Evolutionary conservation across 352 stramenopile genomes (phyloP).

Genomic region (Phytophthora rubi): DNA sequence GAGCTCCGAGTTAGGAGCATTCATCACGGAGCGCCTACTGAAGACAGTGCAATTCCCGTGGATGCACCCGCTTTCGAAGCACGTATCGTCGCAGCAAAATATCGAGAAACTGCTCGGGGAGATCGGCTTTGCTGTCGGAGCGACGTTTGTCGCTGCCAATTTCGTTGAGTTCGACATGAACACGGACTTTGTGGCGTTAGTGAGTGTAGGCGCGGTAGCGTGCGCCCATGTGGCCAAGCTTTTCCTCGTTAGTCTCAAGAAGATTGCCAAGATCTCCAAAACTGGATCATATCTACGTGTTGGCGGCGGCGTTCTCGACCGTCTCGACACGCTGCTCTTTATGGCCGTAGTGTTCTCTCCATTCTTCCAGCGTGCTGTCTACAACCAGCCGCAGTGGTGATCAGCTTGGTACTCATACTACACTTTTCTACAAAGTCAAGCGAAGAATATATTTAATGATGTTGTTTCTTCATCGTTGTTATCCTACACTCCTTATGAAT

Average conservation of each 20-base stretch:
- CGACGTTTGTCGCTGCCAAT: constrained; percentile 35
- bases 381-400: constrained; percentile 39
- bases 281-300: constrained; percentile 56
- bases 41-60: constrained; percentile 59
- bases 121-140: constrained; percentile 42
- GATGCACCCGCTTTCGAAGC: constrained; percentile 56
- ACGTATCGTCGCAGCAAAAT: constrained; percentile 64
- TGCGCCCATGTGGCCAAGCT: constrained; percentile 64
- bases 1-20: constrained; percentile 61
- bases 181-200: constrained; percentile 34
- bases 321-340: constrained; percentile 65
- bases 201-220: constrained; percentile 43
- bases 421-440: constrained; percentile 2
- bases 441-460: constrained; percentile 34
- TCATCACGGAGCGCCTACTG: constrained; percentile 53
- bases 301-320: constrained; percentile 63
- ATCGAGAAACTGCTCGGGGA: constrained; percentile 64
- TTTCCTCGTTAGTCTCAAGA: constrained; percentile 69
- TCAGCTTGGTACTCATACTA: neutral
- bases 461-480: constrained; percentile 6
- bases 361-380: constrained; percentile 51
- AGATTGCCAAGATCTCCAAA: constrained; percentile 52
- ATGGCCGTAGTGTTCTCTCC: constrained; percentile 62
- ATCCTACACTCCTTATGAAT: neutral
- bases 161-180: constrained; percentile 53